phyloP scores from a whole-genome alignment of 306 rosid genomes.

The Vigna unguiculata region DNA sequence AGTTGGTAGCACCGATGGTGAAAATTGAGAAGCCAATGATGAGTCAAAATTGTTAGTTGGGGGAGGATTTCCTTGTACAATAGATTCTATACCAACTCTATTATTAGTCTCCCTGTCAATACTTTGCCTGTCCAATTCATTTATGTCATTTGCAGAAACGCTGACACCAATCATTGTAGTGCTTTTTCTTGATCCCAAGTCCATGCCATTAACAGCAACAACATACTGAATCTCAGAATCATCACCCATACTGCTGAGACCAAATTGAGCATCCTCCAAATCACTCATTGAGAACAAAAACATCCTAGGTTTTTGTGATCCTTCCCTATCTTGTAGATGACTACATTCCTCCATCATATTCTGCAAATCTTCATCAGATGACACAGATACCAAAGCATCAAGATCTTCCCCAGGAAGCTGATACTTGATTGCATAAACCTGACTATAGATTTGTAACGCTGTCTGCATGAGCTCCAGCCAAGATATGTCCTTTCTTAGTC shows the following conservation, averaged over 20 bases:
- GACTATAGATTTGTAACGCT: conserved; percentile 64
- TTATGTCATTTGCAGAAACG: conserved; percentile 62
- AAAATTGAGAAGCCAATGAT: conserved; percentile 51
- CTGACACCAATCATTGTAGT: conserved; percentile 58
- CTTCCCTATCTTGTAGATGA: conserved; percentile 52
- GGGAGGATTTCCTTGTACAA: conserved; percentile 46
- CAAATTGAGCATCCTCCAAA: conserved; percentile 72
- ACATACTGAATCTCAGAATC: conserved; percentile 82
- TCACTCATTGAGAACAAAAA: conserved; percentile 74
- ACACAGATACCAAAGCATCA: conserved; percentile 89
- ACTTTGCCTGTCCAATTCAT: conserved; percentile 65
- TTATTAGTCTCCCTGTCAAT: conserved; percentile 55
- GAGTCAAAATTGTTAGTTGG: conserved; percentile 52
- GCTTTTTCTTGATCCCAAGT: conserved; percentile 66
- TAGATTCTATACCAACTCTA: conserved; percentile 52
- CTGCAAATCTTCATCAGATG: conserved; percentile 84
- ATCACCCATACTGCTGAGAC: conserved; percentile 62
- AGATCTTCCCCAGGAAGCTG: conserved; percentile 99
- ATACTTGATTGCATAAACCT: conserved; percentile 70
- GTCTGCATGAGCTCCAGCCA: conserved; percentile 77
- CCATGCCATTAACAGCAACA: conserved; percentile 86
- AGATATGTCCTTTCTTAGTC: conserved; percentile 70
- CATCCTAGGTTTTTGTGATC: conserved; percentile 72
- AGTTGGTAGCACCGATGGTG: conserved; percentile 56
- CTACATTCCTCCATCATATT: conserved; percentile 92